A percentile compares a stretch with the other conserved stretches of the same genome.
Evolutionary conservation across 805 yeast genomes (phyloP).

Genomic region (Candida fluviatilis): DNA sequence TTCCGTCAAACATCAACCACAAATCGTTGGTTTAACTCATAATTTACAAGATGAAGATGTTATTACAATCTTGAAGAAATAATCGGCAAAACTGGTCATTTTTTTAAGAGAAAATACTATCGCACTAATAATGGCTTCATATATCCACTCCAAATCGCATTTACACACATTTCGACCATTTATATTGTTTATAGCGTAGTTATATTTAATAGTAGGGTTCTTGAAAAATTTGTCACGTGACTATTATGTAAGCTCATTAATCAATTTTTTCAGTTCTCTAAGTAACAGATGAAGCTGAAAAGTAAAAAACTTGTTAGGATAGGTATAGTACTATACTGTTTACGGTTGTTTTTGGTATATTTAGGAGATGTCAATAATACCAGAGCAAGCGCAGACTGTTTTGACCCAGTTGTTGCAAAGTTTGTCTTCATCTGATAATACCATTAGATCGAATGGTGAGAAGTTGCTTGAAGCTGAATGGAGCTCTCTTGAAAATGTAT

Average conservation of each 20-base stretch:
- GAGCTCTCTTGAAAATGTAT: conserved; percentile 65
- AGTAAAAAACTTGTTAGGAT: neutral
- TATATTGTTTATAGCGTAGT: neutral
- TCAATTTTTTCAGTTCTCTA: too few species aligned
- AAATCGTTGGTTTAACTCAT: conserved; percentile 86
- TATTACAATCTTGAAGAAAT: conserved; percentile 84
- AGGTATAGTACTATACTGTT: neutral
- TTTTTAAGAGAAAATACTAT: too few species aligned
- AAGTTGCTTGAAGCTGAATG: conserved; percentile 67
- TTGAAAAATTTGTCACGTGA: neutral
- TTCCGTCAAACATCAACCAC: conserved; percentile 97
- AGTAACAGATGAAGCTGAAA: neutral
- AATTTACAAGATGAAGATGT: conserved; percentile 92
- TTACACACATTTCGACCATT: neutral
- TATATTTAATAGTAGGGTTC: neutral
- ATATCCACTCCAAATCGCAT: neutral
- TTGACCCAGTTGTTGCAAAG: conserved; percentile 51
- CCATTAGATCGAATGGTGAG: conserved; percentile 75
- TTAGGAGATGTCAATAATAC: conserved; percentile 41
- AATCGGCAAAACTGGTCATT: conserved; percentile 5
- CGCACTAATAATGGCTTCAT: too few species aligned
- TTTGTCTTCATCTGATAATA: conserved; percentile 76
- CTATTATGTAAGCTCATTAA: neutral
- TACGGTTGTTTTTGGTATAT: neutral
- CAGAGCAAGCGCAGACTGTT: conserved; percentile 55